Percentiles rank a stretch among this genome's conserved stretches.
Conservation (phyloP, 2,329 filamentous ascomycete genomes). For the Davidsoniella virescens region DNA sequence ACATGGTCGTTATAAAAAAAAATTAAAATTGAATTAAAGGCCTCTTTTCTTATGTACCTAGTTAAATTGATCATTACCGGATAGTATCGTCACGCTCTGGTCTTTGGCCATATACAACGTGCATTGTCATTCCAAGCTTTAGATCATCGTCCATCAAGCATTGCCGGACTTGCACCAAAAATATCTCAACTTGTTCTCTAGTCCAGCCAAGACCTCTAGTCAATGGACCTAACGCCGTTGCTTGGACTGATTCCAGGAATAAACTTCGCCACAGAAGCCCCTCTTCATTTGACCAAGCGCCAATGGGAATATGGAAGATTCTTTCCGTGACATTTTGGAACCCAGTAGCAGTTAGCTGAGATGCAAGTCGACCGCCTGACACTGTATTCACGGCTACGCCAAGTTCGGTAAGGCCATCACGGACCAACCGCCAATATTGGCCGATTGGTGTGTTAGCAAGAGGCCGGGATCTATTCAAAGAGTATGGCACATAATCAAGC, state of each 20-base stretch:
- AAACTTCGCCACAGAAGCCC: slow-evolving; percentile 36
- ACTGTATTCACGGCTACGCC: slow-evolving; percentile 32
- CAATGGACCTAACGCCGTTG: slow-evolving; percentile 35
- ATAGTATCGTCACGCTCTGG: slow-evolving; percentile 17
- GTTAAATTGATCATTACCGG: too few species aligned
- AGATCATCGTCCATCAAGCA: slow-evolving; percentile 29
- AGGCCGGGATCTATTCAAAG: slow-evolving; percentile 6
- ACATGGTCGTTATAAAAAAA: too few species aligned
- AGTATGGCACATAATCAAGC: slow-evolving; percentile 32
- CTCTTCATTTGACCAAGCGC: slow-evolving; percentile 37
- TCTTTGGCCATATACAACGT: slow-evolving; percentile 39
- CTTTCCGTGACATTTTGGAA: slow-evolving; percentile 35
- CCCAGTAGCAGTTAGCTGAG: slow-evolving; percentile 32
- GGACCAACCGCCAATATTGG: slow-evolving; percentile 31
- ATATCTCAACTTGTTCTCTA: slow-evolving; percentile 31
- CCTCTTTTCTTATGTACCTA: too few species aligned
- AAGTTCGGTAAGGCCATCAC: slow-evolving; percentile 26
- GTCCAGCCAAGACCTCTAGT: slow-evolving; percentile 33
- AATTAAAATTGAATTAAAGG: too few species aligned
- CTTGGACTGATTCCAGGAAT: slow-evolving; percentile 32
- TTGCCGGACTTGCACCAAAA: slow-evolving; percentile 30
- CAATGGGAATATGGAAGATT: slow-evolving; percentile 36
- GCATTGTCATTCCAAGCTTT: slow-evolving; percentile 38
- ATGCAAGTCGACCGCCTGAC: slow-evolving; percentile 25
- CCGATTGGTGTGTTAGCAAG: slow-evolving; percentile 20